Base-by-base conservation (phyloP, 164 flowering plant genomes). In the Aristolochia fimbriata region DNA sequence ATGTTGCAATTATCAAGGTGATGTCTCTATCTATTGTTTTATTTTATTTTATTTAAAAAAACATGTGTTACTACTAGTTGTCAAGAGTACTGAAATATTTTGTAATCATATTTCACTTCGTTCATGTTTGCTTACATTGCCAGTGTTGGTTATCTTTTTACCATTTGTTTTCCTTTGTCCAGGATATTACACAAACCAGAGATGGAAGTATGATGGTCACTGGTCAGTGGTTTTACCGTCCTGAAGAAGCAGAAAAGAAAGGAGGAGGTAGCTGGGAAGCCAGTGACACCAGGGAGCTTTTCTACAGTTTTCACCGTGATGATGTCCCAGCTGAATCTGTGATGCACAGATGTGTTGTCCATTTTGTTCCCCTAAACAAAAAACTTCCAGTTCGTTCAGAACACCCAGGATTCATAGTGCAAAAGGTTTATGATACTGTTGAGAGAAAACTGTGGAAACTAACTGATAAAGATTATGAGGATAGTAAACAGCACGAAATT, bases 171-270 rank as follows among this genome's bases (percentile, higher is more conserved):
- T 66, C 47, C 48, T 68, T 27, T 49, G 57, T 23, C 27, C 72
- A 93, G 98, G 98, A 93, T 63, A 86, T 93, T 27, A 62, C 76
- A 59, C 91, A 84, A 71, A 61, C 67, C 11, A 78, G 37, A 56
- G 77, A 81, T 61, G 98, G 94, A 27, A 71, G 64, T 63, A 51
- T 87, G 81, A 78, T 77, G 85, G 86, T 93, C 12, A 73, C 75
- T 22, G 96, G 97, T 17, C 99, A 93, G 70, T 93, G 99, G 97
- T 88, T 93, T 71, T 93, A 93, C 69, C 96, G 97, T 43, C 99
- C 99, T 46, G 99, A 90, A 66, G 99, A 90, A 70, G 99, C 96
- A 22, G 87, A 78, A 48, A 84, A 66, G 61, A 84, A 71, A 65
- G 84, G 81, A 16, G 99, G 96, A 58, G 97, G 94, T 65, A 77